Evolutionary conservation across 1,139 yeast genomes (phyloP).

Genomic region (Hyphopichia pseudoburtonii): DNA sequence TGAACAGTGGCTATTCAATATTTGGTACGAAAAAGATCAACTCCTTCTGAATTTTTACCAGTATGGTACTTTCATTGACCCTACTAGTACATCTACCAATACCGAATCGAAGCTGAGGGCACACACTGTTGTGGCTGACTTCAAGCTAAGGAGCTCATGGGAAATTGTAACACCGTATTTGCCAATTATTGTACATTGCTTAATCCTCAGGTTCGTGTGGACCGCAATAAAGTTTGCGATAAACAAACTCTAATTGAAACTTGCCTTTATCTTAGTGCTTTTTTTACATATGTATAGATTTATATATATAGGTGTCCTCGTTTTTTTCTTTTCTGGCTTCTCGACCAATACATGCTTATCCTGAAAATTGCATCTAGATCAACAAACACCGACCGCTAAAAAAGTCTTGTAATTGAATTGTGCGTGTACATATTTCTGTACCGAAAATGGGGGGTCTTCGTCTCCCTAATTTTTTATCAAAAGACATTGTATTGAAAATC

Average conservation of each 20-base stretch:
- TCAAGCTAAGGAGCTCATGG: constrained; percentile 21
- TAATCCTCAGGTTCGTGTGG: constrained; percentile 14
- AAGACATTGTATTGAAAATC: too few relatives aligned
- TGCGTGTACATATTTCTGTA: too few relatives aligned
- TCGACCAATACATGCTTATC: too few relatives aligned
- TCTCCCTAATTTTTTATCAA: too few relatives aligned
- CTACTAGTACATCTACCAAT: constrained; percentile 12
- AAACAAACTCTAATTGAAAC: neutral
- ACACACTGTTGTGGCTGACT: constrained; percentile 28
- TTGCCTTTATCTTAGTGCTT: too few relatives aligned
- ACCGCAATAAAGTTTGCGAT: neutral
- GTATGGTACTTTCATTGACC: constrained; percentile 52
- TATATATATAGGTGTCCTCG: too few relatives aligned
- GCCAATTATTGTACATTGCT: constrained; percentile 12
- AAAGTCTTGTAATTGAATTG: too few relatives aligned
- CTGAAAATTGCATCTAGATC: too few relatives aligned
- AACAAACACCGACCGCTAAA: too few relatives aligned
- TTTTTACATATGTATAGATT: too few relatives aligned
- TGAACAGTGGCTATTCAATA: constrained; percentile 69
- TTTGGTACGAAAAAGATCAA: constrained; percentile 82
- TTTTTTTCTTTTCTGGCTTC: too few relatives aligned
- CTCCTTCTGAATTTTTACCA: constrained; percentile 60
- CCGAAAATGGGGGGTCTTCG: too few relatives aligned
- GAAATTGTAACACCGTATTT: constrained; percentile 23
- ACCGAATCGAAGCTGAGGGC: constrained; percentile 11